Base-by-base conservation (phyloP, 306 rosid species). In the Ceratonia siliqua region DNA sequence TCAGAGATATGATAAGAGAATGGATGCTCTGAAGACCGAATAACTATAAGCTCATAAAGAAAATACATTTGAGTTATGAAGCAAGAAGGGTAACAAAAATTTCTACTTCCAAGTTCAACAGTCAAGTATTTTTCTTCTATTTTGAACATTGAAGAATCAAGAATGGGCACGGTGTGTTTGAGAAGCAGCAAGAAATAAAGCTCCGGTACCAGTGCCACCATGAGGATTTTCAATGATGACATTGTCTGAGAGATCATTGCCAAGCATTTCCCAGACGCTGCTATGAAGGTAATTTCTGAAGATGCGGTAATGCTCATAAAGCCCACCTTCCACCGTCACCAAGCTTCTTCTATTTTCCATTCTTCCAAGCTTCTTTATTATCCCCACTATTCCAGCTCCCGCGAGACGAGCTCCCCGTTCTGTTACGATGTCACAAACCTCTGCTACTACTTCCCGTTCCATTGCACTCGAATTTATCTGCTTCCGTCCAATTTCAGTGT, bases 201-300 rank as follows among this genome's bases (percentile, higher is more conserved):
- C 86, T 5, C 95, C 95, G 2, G 86, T 78, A 30, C 92, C 89
- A 38, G 95, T 83, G 33, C 95, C 89, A 41, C 91, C 95, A 71
- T 89, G 91, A 42, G 95, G 86, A 76, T 82, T 88, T 79, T 87
- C 84, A 45, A 87, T 62, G 5, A 86, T 68, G 55, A 91, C 82
- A 78, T 89, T 89, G 74, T 86, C 87, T 1, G 93, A 87, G 42
- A 84, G 80, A 74, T 84, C 88, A 8, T 83, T 78, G 20, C 92
- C 95, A 36, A 89, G 90, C 95, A 91, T 87, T 78, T 91, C 91
- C 97, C 95, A 89, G 0, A 89, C 86, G 59, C 90, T 73, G 43
- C 87, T 87, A 28, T 86, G 87, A 12, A 89, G 95, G 41, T 89
- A 87, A 56, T 89, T 91, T 72, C 91, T 85, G 86, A 91, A 89